phyloP scores from a whole-genome alignment of 164 flowering plant species.

The Kalanchoe fedtschenkoi region DNA sequence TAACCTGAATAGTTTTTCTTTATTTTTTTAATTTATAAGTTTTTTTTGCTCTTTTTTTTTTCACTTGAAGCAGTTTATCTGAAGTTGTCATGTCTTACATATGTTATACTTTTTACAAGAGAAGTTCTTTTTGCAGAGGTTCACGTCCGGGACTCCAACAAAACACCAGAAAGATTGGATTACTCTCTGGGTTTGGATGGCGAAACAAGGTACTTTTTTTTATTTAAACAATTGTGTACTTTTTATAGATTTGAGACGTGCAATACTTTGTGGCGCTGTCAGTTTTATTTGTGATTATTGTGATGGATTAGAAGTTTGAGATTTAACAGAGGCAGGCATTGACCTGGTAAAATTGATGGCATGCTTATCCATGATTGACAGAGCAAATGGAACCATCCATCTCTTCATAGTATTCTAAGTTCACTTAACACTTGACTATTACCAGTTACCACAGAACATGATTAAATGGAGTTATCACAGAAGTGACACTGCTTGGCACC shows the following conservation, averaged over 20 bases:
- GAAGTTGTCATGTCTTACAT: background rate
- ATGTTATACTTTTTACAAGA: background rate
- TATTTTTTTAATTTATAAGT: too few relatives aligned
- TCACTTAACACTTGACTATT: background rate
- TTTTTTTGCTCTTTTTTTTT: too few relatives aligned
- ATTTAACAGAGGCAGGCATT: background rate
- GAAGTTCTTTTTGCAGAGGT: background rate
- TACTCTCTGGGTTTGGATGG: constrained; percentile 4
- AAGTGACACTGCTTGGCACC: background rate
- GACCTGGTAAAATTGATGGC: background rate
- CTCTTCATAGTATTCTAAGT: background rate
- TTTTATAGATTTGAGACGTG: background rate
- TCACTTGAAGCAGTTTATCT: background rate
- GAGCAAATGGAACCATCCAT: background rate
- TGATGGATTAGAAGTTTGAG: background rate
- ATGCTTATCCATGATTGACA: background rate
- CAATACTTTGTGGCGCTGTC: background rate
- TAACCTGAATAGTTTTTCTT: background rate
- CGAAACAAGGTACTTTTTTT: constrained; percentile 1
- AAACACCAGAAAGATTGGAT: constrained; percentile 2
- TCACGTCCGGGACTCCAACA: background rate
- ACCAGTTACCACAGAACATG: background rate
- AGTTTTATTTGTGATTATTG: background rate
- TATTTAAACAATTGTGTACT: background rate
- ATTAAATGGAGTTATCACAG: background rate